Base-by-base conservation (phyloP, 495 filamentous ascomycete genomes). In the Neurospora tetraspora region DNA sequence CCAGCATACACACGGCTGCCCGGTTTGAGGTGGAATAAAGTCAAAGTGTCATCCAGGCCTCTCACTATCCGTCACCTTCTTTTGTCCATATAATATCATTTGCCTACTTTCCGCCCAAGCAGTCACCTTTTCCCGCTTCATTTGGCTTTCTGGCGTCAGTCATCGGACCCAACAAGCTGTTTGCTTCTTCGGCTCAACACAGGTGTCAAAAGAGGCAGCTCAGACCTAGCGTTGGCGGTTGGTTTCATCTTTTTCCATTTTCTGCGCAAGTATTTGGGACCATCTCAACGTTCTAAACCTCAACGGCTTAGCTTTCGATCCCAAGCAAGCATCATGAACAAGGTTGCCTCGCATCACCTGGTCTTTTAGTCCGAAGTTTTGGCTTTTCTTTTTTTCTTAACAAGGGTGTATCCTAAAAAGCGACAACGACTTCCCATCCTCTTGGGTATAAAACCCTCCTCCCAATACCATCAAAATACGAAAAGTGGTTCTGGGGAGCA, bases 171-270 rank as follows among this genome's bases (percentile, higher is more conserved):
- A 59, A 3, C 4, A 27, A 59, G 1, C 47, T 27, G 27, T 4
- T 65, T 65, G 53, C 14, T 34, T 36, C 27, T 65, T 36, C 6
- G 27, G 27, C 14, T 8, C 23, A 31, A 65, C 23, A 8, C 27
- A 18, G 27, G 6, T 65, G 3, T 31, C 23, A 65, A 65, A 65
- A 14, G 20, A 53, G 7, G 53, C 53, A 7, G 27, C 4, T 65
- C 53, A 18, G 1, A 18, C 1, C 14, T n/a, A 69, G 27, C 61
- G 61, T 20, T 69, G 40, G 69, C 12, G 37, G 71, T 71, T 69
- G 53, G 71, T 72, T 72, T 69, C 42, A 71, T 71, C 40, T 10
- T 70, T 53, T 53, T 42, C 71, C 14, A 36, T 18, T 65, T 8
- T 65, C 4, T 36, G 53, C 27, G 53, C 23, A 61, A 65, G 0